Percentiles rank a stretch among this genome's conserved stretches.
Evolutionary conservation across 2,329 filamentous ascomycete genomes (phyloP).

Genomic region (Scedosporium boydii): DNA sequence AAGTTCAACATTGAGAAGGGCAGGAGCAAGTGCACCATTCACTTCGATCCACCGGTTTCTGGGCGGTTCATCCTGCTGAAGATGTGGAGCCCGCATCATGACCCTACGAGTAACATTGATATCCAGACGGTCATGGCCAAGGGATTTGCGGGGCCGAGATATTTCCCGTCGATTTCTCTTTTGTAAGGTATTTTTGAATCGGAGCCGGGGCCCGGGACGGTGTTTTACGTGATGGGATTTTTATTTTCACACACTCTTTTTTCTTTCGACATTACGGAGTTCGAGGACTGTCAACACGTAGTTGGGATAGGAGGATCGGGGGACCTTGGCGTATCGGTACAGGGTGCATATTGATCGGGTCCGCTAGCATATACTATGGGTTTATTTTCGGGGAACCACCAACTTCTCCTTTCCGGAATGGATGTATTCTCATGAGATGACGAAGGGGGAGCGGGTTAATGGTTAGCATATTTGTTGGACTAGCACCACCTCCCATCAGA

Average conservation of each 20-base stretch:
- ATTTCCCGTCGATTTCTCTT: conserved; percentile 62
- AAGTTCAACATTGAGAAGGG: conserved; percentile 75
- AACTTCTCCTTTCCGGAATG: too few relatives aligned
- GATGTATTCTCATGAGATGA: not conserved
- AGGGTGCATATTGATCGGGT: not conserved
- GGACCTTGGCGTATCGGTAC: not conserved
- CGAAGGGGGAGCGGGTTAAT: not conserved
- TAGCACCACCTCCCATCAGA: too few relatives aligned
- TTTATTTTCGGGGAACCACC: not conserved
- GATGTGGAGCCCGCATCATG: conserved; percentile 71
- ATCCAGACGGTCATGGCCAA: conserved; percentile 78
- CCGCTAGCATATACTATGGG: not conserved
- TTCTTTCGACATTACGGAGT: not conserved
- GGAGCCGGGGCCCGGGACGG: not conserved
- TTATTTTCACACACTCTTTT: not conserved
- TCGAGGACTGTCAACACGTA: too few relatives aligned
- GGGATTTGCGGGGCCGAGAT: conserved; percentile 78
- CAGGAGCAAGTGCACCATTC: conserved; percentile 78
- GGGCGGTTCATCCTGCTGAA: conserved; percentile 81
- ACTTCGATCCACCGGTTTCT: conserved; percentile 73
- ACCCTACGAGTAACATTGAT: conserved; percentile 65
- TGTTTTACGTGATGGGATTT: not conserved
- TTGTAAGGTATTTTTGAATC: conserved; percentile 25
- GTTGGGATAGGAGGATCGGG: too few relatives aligned
- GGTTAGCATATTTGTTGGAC: not conserved